phyloP scores from a whole-genome alignment of 2,329 filamentous ascomycete genomes.

The Pseudocercospora fuligena region DNA sequence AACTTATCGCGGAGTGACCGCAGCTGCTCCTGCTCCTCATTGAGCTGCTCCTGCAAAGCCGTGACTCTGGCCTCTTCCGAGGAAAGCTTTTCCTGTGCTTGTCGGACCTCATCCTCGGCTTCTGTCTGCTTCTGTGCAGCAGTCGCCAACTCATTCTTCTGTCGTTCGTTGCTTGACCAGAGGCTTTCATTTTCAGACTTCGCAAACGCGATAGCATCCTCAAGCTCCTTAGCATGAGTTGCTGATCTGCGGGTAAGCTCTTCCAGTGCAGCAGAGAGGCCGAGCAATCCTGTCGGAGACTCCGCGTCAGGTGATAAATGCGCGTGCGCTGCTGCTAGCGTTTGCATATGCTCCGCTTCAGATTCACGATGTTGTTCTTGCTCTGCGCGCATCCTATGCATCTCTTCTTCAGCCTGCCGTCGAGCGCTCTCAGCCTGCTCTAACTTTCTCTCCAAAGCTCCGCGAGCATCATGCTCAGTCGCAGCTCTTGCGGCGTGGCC shows the following conservation, averaged over 20 bases:
- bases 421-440: conserved; percentile 34
- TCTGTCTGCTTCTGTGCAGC: conserved; percentile 40
- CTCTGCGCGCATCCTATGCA: conserved; percentile 62
- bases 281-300: conserved; percentile 44
- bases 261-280: conserved; percentile 50
- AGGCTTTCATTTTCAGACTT: conserved; percentile 53
- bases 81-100: conserved; percentile 50
- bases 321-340: conserved; percentile 43
- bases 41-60: conserved; percentile 58
- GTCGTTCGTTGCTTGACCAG: conserved; percentile 46
- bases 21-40: conserved; percentile 72
- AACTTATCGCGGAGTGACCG: conserved; percentile 71
- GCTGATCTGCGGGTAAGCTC: conserved; percentile 49
- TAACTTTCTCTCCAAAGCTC: conserved; percentile 60
- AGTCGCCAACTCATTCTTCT: conserved; percentile 42
- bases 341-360: conserved; percentile 39
- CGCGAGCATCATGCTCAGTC: conserved; percentile 66
- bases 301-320: conserved; percentile 44
- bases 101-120: conserved; percentile 44
- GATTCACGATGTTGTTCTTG: conserved; percentile 58
- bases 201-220: conserved; percentile 53
- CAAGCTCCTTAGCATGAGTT: conserved; percentile 51
- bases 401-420: conserved; percentile 39
- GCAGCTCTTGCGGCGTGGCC: conserved; percentile 68
- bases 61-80: conserved; percentile 53